Base-by-base conservation (phyloP, 78 protist genomes). In the Tieghemostelium lacteum region DNA sequence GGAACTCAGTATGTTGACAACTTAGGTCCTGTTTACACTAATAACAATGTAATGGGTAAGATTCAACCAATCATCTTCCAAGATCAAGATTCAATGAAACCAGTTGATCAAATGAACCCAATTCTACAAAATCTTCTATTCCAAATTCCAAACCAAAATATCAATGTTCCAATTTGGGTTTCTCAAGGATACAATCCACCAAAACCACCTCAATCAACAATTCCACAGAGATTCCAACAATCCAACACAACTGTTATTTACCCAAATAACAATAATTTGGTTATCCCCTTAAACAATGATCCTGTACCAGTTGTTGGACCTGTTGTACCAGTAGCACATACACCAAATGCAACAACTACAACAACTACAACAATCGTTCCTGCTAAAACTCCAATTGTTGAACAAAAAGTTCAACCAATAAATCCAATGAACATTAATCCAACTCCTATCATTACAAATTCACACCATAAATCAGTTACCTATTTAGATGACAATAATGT, bases 21-120 rank as follows among this genome's bases (percentile, higher is more conserved):
- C n/a, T n/a, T n/a, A n/a, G 6, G 31, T 16, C 12, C 61, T 10
- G 6, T 31, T 29, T 20, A 49, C 20, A 29, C 42, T 17, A 19
- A 31, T 64, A 31, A 64, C 16, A 14, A 26, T 36, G 22, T 19
- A 37, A 22, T 6, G 8, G 37, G 57, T 26, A 54, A 37, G 7
- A 83, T 83, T 45, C 78, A 70, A 60, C 91, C 91, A 55, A 83
- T 83, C 36, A 83, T 83, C 31, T 73, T 83, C 19, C 63, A 72
- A 42, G 36, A 71, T 39, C 31, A 33, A 42, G 75, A 58, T 26
- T 31, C 37, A 17, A 50, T 33, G 36, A 67, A 26, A 31, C n/a
- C n/a, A n/a, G n/a, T n/a, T n/a, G 28, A 75, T 63, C 66, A 69
- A 28, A 17, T 52, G 50, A 71, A 71, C 20, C 77, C 74, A 33